Percentiles rank a stretch among this genome's conserved stretches.
Conservation (phyloP, 208 protist species). For the Leishmania lainsoni region DNA sequence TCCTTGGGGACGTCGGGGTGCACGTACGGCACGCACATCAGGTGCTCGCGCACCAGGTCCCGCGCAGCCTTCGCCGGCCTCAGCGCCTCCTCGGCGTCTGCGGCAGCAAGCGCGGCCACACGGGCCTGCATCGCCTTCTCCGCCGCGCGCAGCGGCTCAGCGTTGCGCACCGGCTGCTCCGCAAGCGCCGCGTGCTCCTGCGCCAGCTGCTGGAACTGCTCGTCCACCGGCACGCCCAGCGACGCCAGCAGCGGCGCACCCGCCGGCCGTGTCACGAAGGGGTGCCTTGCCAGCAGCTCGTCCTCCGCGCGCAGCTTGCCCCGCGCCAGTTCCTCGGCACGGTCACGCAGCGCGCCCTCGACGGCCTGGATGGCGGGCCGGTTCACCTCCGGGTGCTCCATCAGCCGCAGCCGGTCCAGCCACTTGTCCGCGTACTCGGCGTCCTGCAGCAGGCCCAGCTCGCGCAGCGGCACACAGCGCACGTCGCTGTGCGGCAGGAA, state of each 20-base stretch:
- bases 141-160: no score
- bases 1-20: slow-evolving; percentile 33
- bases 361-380: slow-evolving; percentile 52
- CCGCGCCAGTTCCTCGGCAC: slow-evolving; percentile 39
- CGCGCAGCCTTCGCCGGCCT: slow-evolving; percentile 10
- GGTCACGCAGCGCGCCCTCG: slow-evolving; percentile 32
- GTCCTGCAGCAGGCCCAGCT: slow-evolving; percentile 33
- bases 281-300: slow-evolving; percentile 24
- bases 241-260: slow-evolving; percentile 41
- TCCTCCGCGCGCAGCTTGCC: slow-evolving; percentile 29
- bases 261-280: slow-evolving; percentile 36
- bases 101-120: no score
- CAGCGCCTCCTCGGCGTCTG: no score
- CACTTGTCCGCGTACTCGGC: slow-evolving; percentile 15
- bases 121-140: no score
- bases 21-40: slow-evolving; percentile 17
- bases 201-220: slow-evolving; percentile 28
- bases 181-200: slow-evolving; percentile 20
- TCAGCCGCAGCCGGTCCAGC: no score
- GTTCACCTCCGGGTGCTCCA: slow-evolving; percentile 38
- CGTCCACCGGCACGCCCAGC: neutral
- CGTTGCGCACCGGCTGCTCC: neutral
- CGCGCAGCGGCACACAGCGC: slow-evolving; percentile 36
- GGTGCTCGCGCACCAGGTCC: slow-evolving; percentile 21
- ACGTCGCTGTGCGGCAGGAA: no score